Evolutionary conservation across 495 filamentous ascomycete species (phyloP).

Genomic region (Aspergillus conjunctus): DNA sequence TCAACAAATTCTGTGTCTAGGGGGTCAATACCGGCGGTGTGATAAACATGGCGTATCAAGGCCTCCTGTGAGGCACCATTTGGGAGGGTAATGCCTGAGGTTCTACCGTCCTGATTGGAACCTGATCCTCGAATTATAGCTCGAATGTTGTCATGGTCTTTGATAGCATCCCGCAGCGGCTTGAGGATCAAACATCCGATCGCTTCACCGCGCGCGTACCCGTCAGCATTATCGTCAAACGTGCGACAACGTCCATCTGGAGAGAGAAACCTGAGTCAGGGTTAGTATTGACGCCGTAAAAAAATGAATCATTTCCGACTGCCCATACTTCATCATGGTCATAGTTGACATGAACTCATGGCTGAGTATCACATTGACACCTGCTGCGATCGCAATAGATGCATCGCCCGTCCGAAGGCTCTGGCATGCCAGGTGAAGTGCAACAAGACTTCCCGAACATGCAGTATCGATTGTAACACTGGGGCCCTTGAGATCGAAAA

Average conservation of each 20-base stretch:
- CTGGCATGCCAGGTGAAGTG: constrained; percentile 53
- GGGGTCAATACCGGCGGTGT: constrained; percentile 40
- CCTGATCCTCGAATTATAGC: constrained; percentile 39
- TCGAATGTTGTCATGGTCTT: constrained; percentile 35
- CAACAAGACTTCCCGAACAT: constrained; percentile 54
- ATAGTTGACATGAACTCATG: constrained; percentile 35
- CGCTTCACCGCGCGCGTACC: constrained; percentile 51
- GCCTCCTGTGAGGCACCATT: constrained; percentile 54
- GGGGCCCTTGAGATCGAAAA: constrained; percentile 45
- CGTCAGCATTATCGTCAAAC: constrained; percentile 44
- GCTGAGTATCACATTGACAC: constrained; percentile 42
- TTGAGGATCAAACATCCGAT: constrained; percentile 40
- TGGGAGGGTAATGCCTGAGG: constrained; percentile 59
- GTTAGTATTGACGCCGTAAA: neutral
- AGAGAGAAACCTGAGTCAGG: constrained; percentile 22
- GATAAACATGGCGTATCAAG: constrained; percentile 53
- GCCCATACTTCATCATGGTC: constrained; percentile 21
- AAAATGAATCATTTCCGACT: neutral
- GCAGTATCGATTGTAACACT: constrained; percentile 52
- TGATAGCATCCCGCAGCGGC: constrained; percentile 29
- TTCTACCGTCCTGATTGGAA: constrained; percentile 45
- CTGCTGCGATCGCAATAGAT: constrained; percentile 43
- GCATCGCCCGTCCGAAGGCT: constrained; percentile 49
- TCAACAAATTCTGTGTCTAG: constrained; percentile 30
- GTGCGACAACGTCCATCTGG: constrained; percentile 32